Base-by-base conservation (phyloP, 2,329 filamentous ascomycete genomes). In the Anthostomella pinea region DNA sequence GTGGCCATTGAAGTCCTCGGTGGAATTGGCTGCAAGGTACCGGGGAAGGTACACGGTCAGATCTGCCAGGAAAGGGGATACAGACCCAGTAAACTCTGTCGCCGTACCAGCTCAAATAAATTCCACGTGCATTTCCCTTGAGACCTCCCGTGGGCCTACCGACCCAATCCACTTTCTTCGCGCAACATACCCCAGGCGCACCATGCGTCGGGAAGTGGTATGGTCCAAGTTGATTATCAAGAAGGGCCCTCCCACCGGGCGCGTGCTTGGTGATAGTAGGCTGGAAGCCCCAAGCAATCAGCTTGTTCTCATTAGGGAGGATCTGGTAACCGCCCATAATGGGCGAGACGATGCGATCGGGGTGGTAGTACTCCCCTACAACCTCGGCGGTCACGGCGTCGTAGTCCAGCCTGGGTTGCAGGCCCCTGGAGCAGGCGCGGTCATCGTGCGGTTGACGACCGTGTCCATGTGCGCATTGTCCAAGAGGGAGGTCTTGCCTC, bases 391-490 rank as follows among this genome's bases (percentile, higher is more conserved):
- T 38, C 35, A 38, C 33, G 28, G 25, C 23, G 21, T 31, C 29
- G 29, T 38, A 38, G 21, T 38, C 35, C 15, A 38, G 35, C 18
- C 23, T 25, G 14, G 33, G 14, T 14, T 21, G 35, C 3, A 38
- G 35, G 14, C 21, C 35, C 6, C 35, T 20, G 3, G 35, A 38
- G 13, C 24, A 25, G 21, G 15, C 21, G 13, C 13, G 8, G 8
- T 33, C 21, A 45, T 31, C 17, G 7, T 16, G 27, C 15, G 11
- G 11, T 30, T 15, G 27, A 30, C 11, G 10, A 5, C 27, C n/a
- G 27, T 16, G 8, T 18, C 6, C 27, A 30, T 30, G 13, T 30
- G 27, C 4, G 13, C 13, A 15, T 63, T 63, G 29, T 60, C 60
- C 38, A 39, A 39, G 3, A 39, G 11, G 16, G 36, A 33, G 14